phyloP scores from a whole-genome alignment of 2,329 filamentous ascomycete species.

The Aspergillus arachidicola region DNA sequence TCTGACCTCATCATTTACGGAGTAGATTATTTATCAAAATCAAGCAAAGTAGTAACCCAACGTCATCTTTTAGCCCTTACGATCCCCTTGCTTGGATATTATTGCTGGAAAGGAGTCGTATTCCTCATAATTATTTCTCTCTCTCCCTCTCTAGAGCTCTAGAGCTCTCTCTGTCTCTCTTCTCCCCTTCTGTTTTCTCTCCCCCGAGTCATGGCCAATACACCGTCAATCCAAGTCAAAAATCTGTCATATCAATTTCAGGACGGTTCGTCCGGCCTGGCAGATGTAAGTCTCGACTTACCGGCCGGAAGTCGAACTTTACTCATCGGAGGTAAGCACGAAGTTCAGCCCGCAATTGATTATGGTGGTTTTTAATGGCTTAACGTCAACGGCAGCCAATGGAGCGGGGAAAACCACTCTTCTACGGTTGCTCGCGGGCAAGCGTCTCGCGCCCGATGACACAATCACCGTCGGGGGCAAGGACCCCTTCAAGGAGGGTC shows the following conservation, averaged over 20 bases:
- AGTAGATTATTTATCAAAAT: not conserved
- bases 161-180: not conserved
- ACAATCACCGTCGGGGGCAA: constrained; percentile 77
- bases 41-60: not conserved
- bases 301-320: constrained; percentile 84
- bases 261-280: constrained; percentile 78
- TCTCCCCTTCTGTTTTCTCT: not conserved
- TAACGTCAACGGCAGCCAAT: constrained; percentile 63
- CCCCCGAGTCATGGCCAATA: constrained; percentile 21
- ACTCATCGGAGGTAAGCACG: constrained; percentile 73
- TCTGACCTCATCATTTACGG: not conserved
- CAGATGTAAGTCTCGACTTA: constrained; percentile 72
- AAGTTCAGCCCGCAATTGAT: constrained; percentile 36
- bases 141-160: not conserved
- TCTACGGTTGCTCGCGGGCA: constrained; percentile 89
- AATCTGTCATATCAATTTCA: constrained; percentile 87
- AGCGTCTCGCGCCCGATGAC: constrained; percentile 79
- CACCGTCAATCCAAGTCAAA: constrained; percentile 68
- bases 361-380: constrained; percentile 6
- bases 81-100: not conserved
- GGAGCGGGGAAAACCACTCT: constrained; percentile 97
- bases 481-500: constrained; percentile 86
- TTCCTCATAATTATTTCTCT: not conserved
- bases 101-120: too few relatives aligned
- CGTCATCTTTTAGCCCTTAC: not conserved